A percentile compares a stretch with the other conserved stretches of the same genome.
These are phyloP conservation scores for Dichomitus squalens DNA, from an alignment of 1,284 basidiomycete genomes.

Conservation along the genomic window DNA sequence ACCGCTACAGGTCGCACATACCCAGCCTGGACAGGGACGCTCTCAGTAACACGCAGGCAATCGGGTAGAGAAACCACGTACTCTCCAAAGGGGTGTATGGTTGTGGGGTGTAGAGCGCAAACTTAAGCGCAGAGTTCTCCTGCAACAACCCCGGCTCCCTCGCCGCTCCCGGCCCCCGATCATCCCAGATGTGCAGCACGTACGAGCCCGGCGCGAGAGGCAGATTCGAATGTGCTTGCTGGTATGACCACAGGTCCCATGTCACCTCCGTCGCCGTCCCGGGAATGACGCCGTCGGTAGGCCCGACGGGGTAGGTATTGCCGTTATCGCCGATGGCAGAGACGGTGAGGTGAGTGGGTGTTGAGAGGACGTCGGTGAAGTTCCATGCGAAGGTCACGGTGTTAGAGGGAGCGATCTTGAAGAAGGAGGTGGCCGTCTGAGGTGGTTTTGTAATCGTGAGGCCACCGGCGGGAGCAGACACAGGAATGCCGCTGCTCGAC, in stretches of 20 bases:
- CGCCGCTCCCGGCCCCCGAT: constrained; percentile 67
- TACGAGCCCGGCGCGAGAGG: constrained; percentile 78
- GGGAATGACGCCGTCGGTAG: constrained; percentile 71
- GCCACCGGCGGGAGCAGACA: constrained; percentile 64
- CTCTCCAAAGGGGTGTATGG: constrained; percentile 72
- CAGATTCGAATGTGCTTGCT: constrained; percentile 62
- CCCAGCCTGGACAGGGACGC: constrained; percentile 62
- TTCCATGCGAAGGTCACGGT: constrained; percentile 93
- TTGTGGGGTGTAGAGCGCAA: constrained; percentile 86
- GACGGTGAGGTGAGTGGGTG: constrained; percentile 77
- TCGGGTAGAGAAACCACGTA: constrained; percentile 46
- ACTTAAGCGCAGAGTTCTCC: constrained; percentile 72
- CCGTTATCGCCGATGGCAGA: constrained; percentile 84
- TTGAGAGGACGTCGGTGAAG: constrained; percentile 69
- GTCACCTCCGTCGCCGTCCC: constrained; percentile 71
- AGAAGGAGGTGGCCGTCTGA: constrained; percentile 79
- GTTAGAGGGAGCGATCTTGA: constrained; percentile 81
- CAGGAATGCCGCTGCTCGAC: constrained; percentile 41
- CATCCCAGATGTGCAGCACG: constrained; percentile 79
- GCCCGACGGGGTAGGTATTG: constrained; percentile 87
- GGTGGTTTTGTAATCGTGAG: constrained; percentile 81
- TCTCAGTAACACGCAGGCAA: not conserved
- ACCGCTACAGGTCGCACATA: constrained; percentile 68
- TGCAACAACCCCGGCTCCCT: constrained; percentile 67
- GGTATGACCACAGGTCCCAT: constrained; percentile 84